Conservation (phyloP, 176 grass and related monocot species). For the Pontederia paniculata region DNA sequence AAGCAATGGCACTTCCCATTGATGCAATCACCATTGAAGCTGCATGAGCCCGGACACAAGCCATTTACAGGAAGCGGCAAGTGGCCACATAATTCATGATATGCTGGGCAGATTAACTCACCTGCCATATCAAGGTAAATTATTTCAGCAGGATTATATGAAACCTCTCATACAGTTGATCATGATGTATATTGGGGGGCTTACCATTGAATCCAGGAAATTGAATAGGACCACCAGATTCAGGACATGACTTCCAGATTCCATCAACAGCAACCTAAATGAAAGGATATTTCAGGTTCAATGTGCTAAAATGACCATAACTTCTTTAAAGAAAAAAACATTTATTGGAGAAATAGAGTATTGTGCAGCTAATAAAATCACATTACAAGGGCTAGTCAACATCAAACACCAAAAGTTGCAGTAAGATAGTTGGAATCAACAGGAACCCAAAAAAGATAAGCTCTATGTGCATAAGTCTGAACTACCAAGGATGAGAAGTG, state of each 20-base stretch:
- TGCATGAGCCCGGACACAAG: slow-evolving; percentile 63
- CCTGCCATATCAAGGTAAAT: slow-evolving; percentile 40
- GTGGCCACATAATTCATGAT: slow-evolving; percentile 69
- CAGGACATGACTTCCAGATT: slow-evolving; percentile 81
- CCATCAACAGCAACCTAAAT: slow-evolving; percentile 94
- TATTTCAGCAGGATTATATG: slow-evolving; percentile 20
- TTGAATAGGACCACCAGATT: slow-evolving; percentile 77
- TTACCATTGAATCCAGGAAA: slow-evolving; percentile 94
- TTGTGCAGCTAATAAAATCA: too few relatives aligned
- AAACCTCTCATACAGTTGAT: background rate
- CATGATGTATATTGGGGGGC: slow-evolving; percentile 17
- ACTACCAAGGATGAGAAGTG: too few relatives aligned
- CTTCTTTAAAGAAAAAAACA: too few relatives aligned
- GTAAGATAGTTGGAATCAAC: too few relatives aligned
- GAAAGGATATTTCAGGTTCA: slow-evolving; percentile 3
- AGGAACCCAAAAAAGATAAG: too few relatives aligned
- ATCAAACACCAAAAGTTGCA: too few relatives aligned
- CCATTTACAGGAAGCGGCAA: slow-evolving; percentile 39
- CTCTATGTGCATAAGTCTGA: too few relatives aligned
- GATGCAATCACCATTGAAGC: slow-evolving; percentile 84
- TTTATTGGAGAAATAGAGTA: too few relatives aligned
- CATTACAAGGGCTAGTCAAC: too few relatives aligned
- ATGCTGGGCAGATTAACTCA: slow-evolving; percentile 90
- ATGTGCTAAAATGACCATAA: too few relatives aligned
- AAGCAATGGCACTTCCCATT: slow-evolving; percentile 90